phyloP scores from a whole-genome alignment of 2,329 filamentous ascomycete genomes.

The Fusarium sp. region DNA sequence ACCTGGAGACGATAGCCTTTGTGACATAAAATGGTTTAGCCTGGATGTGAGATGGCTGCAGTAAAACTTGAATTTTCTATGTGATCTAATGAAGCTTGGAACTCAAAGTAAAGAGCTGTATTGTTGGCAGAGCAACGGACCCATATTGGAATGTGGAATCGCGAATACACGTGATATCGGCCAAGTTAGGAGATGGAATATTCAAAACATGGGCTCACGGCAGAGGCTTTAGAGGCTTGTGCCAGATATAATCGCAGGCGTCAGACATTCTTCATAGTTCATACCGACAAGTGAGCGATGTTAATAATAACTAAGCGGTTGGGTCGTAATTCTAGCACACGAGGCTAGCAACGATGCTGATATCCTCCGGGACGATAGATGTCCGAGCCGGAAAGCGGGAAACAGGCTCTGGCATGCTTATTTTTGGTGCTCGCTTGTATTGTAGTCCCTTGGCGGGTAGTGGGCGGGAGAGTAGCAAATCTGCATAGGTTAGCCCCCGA shows the following conservation, averaged over 20 bases:
- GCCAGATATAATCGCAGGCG: neutral
- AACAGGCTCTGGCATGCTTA: constrained; percentile 4
- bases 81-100: neutral
- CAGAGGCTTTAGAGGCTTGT: neutral
- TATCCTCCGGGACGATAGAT: neutral
- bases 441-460: neutral
- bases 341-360: neutral
- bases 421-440: constrained; percentile 11
- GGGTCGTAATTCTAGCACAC: constrained; percentile 9
- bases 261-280: neutral
- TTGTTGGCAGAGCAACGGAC: constrained; percentile 32
- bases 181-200: neutral
- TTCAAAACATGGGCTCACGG: neutral
- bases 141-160: constrained; percentile 9
- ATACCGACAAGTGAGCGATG: neutral
- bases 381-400: neutral
- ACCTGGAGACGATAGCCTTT: neutral
- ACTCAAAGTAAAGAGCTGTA: neutral
- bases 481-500: neutral
- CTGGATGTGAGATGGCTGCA: neutral
- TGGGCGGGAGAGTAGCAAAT: neutral
- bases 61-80: constrained; percentile 18
- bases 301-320: neutral
- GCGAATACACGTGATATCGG: constrained; percentile 17
- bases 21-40: constrained; percentile 15